phyloP scores from a whole-genome alignment of 148 eudicot species.

The Euryodendron excelsum region DNA sequence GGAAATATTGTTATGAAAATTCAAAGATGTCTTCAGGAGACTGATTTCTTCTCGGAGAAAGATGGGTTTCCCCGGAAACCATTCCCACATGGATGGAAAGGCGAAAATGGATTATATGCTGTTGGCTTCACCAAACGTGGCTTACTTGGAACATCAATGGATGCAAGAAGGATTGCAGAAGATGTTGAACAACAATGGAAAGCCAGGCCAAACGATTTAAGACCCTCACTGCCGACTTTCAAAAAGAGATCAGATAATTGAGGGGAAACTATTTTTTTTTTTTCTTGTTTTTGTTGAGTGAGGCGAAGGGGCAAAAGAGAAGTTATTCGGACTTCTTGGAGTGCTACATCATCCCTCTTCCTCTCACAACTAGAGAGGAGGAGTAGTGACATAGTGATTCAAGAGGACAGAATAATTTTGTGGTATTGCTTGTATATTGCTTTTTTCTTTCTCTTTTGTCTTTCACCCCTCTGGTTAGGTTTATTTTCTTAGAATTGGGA shows the following conservation, averaged over 20 bases:
- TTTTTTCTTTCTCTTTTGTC: background rate
- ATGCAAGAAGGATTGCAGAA: conserved; percentile 59
- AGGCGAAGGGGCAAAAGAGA: too few relatives aligned
- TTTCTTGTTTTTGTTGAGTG: background rate
- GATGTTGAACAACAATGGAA: conserved; percentile 56
- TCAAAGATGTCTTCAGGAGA: conserved; percentile 29
- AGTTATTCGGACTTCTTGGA: too few relatives aligned
- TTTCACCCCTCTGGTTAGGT: background rate
- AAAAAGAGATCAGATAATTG: conserved; percentile 1
- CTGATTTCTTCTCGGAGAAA: conserved; percentile 48
- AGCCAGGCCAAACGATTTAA: conserved; percentile 17
- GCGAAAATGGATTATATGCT: conserved; percentile 65
- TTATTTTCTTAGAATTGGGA: background rate
- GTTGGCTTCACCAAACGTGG: conserved; percentile 76
- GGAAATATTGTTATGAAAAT: too few relatives aligned
- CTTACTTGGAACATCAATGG: conserved; percentile 55
- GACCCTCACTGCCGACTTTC: background rate
- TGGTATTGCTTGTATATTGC: background rate
- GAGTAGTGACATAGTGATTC: too few relatives aligned
- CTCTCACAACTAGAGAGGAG: too few relatives aligned
- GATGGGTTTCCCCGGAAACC: conserved; percentile 60
- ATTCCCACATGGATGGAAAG: conserved; percentile 82
- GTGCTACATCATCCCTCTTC: too few relatives aligned
- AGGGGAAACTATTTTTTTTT: background rate
- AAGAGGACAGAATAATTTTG: too few relatives aligned